Base-by-base conservation (phyloP, 768 basidiomycete genomes). In the Pleurotus sapidus region DNA sequence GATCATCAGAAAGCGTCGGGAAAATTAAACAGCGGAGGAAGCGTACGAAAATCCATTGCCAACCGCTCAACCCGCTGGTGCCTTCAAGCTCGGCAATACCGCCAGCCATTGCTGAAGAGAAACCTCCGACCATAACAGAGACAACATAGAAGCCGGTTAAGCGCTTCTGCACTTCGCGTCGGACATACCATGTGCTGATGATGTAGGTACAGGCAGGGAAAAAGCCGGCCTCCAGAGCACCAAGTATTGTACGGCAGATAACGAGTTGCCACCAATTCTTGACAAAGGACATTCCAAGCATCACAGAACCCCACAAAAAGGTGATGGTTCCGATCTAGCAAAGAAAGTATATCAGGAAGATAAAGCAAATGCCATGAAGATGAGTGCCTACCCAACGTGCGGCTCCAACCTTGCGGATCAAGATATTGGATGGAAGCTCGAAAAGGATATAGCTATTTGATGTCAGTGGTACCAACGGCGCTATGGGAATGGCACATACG, bases 41-140 rank as follows among this genome's bases (percentile, higher is more conserved):
- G 20, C 71, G 53, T 18, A 74, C 58, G 60, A 75, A 73, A 34
- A 75, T 74, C 73, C 73, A 74, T 25, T 63, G 65, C 72, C 74
- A 74, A 15, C 72, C 72, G 24, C 65, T 61, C 17, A 73, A 59
- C 14, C 65, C 67, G 18, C 60, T 27, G 6, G 39, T 27, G 27
- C 68, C 34, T 61, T 63, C 15, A 67, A 70, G 11, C 62, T 63
- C 24, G 72, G 57, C 34, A 65, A 59, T 23, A 38, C 30, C 49
- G 4, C 49, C 49, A 17, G 65, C 67, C 25, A 73, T 57, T 4
- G 46, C 71, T 59, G 68, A 74, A 0, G 72, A 69, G 61, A 57
- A 39, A 4, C 59, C 59, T 1, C 61, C 60, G 45, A 60, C 60
- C 39, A 66, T 60, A 2, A 63, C 54, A 27, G 65, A 63, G 24